Conservation (phyloP, 2,329 filamentous ascomycete genomes). For the Malbranchea cinnamomea region DNA sequence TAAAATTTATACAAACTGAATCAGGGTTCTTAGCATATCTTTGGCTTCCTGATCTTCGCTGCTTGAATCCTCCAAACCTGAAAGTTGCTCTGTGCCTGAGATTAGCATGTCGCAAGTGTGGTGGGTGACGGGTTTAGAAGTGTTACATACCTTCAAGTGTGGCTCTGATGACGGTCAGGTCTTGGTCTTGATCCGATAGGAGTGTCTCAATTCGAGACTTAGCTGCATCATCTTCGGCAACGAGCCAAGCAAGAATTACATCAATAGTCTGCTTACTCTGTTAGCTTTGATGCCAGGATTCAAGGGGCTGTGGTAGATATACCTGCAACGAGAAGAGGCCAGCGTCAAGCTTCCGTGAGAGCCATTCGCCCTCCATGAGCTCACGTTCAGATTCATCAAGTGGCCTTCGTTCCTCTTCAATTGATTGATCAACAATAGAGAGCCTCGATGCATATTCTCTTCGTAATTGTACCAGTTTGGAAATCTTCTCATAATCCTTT, state of each 20-base stretch:
- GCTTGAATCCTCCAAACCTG: constrained; percentile 40
- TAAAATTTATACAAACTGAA: constrained; percentile 23
- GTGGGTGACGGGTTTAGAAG: background rate
- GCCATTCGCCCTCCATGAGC: constrained; percentile 52
- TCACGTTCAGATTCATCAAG: constrained; percentile 45
- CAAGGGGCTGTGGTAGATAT: constrained; percentile 4
- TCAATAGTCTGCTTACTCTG: constrained; percentile 46
- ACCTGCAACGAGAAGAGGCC: constrained; percentile 68
- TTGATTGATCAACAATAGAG: constrained; percentile 45
- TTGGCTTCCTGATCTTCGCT: constrained; percentile 39
- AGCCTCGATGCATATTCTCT: constrained; percentile 53
- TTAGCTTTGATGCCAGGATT: background rate
- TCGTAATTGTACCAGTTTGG: constrained; percentile 55
- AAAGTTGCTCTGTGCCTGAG: constrained; percentile 40
- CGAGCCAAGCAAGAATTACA: constrained; percentile 74
- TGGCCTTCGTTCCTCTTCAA: constrained; percentile 41
- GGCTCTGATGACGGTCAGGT: constrained; percentile 44
- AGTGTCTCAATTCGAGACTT: constrained; percentile 46
- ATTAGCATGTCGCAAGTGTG: constrained; percentile 1
- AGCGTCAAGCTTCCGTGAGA: constrained; percentile 62
- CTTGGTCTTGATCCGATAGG: constrained; percentile 54
- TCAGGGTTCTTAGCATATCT: constrained; percentile 52
- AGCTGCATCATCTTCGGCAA: constrained; percentile 74
- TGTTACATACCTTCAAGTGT: constrained; percentile 48
- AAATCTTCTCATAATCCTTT: constrained; percentile 76